These are phyloP conservation scores for Thalassiosira delicatula DNA, from an alignment of 352 stramenopile species.

Conservation along the genomic window DNA sequence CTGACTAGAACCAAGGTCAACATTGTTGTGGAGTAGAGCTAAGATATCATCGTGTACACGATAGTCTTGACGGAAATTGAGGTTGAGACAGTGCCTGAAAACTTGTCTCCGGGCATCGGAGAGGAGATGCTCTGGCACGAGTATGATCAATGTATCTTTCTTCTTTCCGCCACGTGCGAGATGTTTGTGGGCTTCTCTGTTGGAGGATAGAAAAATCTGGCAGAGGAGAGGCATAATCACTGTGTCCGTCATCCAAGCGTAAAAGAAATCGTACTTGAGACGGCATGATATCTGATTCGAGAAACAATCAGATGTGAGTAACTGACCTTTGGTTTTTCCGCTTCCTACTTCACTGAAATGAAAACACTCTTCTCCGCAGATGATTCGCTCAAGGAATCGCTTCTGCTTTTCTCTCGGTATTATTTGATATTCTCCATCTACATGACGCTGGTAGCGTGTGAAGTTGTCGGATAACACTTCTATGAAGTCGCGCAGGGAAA, in stretches of 20 bases:
- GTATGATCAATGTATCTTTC: conserved; percentile 69
- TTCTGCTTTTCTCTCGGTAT: conserved; percentile 73
- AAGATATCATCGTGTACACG: conserved; percentile 74
- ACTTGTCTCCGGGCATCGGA: conserved; percentile 69
- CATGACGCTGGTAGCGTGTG: conserved; percentile 64
- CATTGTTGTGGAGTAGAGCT: conserved; percentile 59
- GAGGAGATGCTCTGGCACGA: conserved; percentile 72
- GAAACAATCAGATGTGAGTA: conserved; percentile 3
- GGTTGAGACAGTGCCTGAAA: conserved; percentile 67
- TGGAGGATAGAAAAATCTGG: conserved; percentile 68
- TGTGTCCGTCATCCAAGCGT: not conserved
- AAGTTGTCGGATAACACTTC: conserved; percentile 68
- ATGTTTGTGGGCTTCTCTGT: conserved; percentile 59
- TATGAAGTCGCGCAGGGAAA: conserved; percentile 68
- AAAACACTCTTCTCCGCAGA: conserved; percentile 70
- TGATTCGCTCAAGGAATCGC: conserved; percentile 67
- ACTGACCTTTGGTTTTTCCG: conserved; percentile 65
- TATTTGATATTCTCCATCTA: conserved; percentile 72
- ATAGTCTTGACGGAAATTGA: conserved; percentile 74
- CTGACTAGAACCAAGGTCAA: conserved; percentile 34
- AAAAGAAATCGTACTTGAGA: not conserved
- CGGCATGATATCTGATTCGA: not conserved
- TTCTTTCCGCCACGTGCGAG: conserved; percentile 60
- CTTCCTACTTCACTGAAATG: conserved; percentile 72
- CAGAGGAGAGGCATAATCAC: conserved; percentile 74